Percentiles rank a stretch among this genome's conserved stretches.
Conservation (phyloP, 805 yeast species). For the Metschnikowia henanensis region DNA sequence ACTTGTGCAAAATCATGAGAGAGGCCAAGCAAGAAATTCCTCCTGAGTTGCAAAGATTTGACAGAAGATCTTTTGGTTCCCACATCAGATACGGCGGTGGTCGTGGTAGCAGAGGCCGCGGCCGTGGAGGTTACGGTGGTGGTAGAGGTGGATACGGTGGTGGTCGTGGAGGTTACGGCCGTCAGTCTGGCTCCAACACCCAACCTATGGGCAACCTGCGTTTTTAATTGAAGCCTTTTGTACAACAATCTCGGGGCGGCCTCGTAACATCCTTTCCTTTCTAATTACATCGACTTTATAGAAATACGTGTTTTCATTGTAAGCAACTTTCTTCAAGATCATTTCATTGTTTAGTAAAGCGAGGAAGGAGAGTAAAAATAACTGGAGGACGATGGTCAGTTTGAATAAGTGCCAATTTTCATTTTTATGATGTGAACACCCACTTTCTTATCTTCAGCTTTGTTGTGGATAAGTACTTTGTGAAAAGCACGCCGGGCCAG, state of each 20-base stretch:
- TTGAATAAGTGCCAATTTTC: no score
- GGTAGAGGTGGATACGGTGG: conserved; percentile 44
- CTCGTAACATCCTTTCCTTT: background rate
- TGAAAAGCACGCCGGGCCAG: no score
- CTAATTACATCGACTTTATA: background rate
- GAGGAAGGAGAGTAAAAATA: no score
- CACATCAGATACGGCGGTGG: conserved; percentile 52
- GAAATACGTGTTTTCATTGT: no score
- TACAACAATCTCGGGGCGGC: background rate
- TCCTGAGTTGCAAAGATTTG: conserved; percentile 70
- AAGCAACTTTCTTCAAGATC: no score
- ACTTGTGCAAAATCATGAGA: conserved; percentile 82
- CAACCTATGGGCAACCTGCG: conserved; percentile 53
- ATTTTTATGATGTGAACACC: no score
- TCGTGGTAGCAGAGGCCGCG: conserved; percentile 48
- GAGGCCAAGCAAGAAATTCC: conserved; percentile 96
- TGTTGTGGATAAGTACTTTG: no score
- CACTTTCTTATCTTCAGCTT: no score
- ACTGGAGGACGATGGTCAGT: no score
- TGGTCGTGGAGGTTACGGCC: conserved; percentile 44
- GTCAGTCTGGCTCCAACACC: conserved; percentile 50
- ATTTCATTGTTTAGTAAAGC: no score
- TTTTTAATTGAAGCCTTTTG: conserved; percentile 23
- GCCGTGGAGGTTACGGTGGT: conserved; percentile 20
- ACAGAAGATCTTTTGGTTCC: conserved; percentile 64